These are phyloP conservation scores for Rhodotorula sp. DNA, from an alignment of 1,284 basidiomycete genomes.

Conservation along the genomic window DNA sequence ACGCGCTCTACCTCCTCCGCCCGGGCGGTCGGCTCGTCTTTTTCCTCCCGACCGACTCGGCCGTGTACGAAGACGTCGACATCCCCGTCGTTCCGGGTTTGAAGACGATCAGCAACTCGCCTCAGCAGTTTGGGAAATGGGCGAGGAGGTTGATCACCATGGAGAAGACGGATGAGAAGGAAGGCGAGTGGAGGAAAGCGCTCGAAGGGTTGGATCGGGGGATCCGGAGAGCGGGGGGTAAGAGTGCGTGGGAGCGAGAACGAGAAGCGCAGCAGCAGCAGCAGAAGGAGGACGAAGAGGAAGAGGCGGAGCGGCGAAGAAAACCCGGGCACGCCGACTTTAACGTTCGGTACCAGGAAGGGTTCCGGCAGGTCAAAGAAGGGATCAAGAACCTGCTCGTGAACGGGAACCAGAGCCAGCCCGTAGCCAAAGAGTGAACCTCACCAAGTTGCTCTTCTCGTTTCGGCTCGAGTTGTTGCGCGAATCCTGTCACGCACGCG, in stretches of 20 bases:
- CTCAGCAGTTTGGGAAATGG: slow-evolving; percentile 96
- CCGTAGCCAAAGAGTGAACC: neutral
- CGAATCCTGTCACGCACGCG: no score
- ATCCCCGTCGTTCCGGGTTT: slow-evolving; percentile 75
- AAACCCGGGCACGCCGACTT: slow-evolving; percentile 42
- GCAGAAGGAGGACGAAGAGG: neutral
- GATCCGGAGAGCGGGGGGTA: slow-evolving; percentile 15
- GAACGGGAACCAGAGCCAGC: neutral
- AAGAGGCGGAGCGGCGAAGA: slow-evolving; percentile 10
- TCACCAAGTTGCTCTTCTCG: no score
- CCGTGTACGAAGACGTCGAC: slow-evolving; percentile 84
- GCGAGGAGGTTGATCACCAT: slow-evolving; percentile 87
- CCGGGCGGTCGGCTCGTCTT: slow-evolving; percentile 76
- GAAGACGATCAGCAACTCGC: slow-evolving; percentile 79
- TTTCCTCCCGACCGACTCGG: slow-evolving; percentile 78
- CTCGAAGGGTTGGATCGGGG: slow-evolving; percentile 35
- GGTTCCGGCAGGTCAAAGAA: slow-evolving; percentile 19
- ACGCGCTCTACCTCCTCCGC: slow-evolving; percentile 80
- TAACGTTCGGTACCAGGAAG: slow-evolving; percentile 32
- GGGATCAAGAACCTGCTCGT: slow-evolving; percentile 1
- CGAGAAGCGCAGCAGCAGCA: slow-evolving; percentile 1
- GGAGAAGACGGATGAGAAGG: slow-evolving; percentile 58
- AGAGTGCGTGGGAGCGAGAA: slow-evolving; percentile 13
- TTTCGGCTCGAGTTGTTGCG: no score
- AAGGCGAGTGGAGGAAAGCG: slow-evolving; percentile 14